Percentiles rank a stretch among this genome's conserved stretches.
Conservation (phyloP, 495 filamentous ascomycete genomes). For the Aspergillus olivimuriae region DNA sequence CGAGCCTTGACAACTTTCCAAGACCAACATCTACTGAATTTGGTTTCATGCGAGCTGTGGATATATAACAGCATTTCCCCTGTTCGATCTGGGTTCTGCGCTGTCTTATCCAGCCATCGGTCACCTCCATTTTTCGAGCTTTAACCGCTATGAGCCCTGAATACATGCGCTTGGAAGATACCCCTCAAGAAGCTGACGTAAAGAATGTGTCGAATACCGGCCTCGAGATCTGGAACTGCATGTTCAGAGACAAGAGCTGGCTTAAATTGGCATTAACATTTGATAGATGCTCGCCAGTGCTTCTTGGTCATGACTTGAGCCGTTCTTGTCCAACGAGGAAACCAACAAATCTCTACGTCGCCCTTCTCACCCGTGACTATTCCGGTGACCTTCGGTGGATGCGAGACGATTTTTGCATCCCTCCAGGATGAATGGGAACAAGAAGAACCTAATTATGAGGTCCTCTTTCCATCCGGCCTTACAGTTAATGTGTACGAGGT, state of each 20-base stretch:
- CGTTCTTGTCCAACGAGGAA: neutral
- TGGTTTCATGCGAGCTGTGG: too few species aligned
- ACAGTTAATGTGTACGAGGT: slow-evolving; percentile 2
- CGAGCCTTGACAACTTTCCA: too few species aligned
- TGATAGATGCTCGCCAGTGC: slow-evolving; percentile 5
- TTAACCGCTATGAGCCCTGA: too few species aligned
- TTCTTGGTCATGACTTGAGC: slow-evolving; percentile 4
- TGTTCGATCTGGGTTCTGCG: too few species aligned
- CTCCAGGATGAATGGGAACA: slow-evolving; percentile 2
- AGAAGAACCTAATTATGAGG: neutral
- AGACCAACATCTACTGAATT: too few species aligned
- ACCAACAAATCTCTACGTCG: slow-evolving; percentile 3
- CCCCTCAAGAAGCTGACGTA: too few species aligned
- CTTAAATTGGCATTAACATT: slow-evolving; percentile 1
- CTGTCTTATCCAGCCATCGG: too few species aligned
- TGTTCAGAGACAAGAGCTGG: slow-evolving; percentile 4
- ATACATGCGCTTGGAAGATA: too few species aligned
- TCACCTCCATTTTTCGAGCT: too few species aligned
- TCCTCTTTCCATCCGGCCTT: slow-evolving; percentile 2
- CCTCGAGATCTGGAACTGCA: slow-evolving; percentile 8
- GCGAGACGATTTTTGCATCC: neutral
- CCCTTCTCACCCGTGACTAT: slow-evolving; percentile 4
- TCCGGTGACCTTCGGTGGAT: slow-evolving; percentile 3
- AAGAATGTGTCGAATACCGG: too few species aligned
- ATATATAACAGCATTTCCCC: too few species aligned